Percentiles rank a stretch among this genome's conserved stretches.
phyloP scores from a whole-genome alignment of 805 yeast species.

The Candida silvicultrix region DNA sequence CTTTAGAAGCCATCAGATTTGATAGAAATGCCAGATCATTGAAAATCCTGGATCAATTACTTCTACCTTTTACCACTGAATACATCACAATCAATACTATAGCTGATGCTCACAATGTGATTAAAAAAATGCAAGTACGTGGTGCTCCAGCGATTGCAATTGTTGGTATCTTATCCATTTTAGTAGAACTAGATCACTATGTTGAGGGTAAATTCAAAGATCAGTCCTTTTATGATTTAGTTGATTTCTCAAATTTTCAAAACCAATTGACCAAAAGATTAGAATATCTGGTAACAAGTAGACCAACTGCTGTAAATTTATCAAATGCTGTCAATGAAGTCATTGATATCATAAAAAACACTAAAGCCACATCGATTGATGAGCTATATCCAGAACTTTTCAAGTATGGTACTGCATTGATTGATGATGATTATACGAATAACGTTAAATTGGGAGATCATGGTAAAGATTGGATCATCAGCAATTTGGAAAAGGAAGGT shows the following conservation, averaged over 20 bases:
- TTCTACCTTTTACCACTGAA: neutral
- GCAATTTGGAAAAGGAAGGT: constrained; percentile 1
- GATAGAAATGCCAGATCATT: neutral
- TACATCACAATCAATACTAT: constrained; percentile 40
- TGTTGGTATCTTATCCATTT: constrained; percentile 81
- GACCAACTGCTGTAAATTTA: constrained; percentile 96
- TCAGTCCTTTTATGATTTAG: constrained; percentile 27
- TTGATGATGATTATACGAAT: constrained; percentile 72
- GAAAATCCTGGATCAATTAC: neutral
- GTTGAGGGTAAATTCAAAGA: constrained; percentile 20
- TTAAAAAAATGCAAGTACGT: constrained; percentile 86
- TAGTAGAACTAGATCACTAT: constrained; percentile 52
- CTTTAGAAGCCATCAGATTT: neutral
- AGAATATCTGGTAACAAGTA: constrained; percentile 61
- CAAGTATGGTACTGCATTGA: constrained; percentile 46
- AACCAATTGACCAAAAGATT: constrained; percentile 39
- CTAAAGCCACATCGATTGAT: constrained; percentile 19
- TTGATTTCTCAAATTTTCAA: constrained; percentile 28
- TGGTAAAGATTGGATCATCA: constrained; percentile 44
- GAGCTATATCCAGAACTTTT: constrained; percentile 28
- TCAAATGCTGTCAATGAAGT: constrained; percentile 55
- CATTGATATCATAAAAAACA: constrained; percentile 25
- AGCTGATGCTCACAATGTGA: constrained; percentile 77
- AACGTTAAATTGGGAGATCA: constrained; percentile 73
- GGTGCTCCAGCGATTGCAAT: constrained; percentile 99